Conservation (phyloP, 1,284 basidiomycete species). For the Cystobasidium pallidum region DNA sequence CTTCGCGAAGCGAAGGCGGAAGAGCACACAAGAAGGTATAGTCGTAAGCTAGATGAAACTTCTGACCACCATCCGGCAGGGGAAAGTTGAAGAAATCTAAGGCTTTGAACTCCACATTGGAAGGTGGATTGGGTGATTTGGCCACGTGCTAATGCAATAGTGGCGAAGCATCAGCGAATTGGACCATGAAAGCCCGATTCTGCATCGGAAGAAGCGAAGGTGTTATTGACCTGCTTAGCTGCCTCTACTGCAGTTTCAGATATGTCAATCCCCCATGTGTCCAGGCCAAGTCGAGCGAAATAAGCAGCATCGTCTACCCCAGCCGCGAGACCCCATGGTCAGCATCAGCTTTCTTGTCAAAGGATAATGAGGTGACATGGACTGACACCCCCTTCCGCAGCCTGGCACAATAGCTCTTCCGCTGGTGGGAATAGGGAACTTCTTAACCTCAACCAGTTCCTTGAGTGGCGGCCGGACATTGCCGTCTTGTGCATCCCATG, state of each 20-base stretch:
- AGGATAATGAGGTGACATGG: too few species aligned
- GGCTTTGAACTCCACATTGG: conserved; percentile 36
- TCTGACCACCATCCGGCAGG: conserved; percentile 29
- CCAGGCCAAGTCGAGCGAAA: conserved; percentile 48
- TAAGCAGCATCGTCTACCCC: conserved; percentile 48
- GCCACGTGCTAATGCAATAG: conserved; percentile 22
- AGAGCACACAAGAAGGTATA: conserved; percentile 44
- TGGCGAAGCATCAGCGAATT: neutral
- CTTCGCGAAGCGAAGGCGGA: conserved; percentile 29
- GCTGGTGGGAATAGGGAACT: conserved; percentile 30
- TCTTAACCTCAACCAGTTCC: conserved; percentile 39
- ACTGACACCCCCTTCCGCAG: conserved; percentile 36
- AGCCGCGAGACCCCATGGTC: neutral
- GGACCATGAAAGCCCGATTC: neutral
- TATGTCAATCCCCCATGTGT: conserved; percentile 49
- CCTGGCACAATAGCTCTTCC: conserved; percentile 42
- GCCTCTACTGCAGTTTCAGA: conserved; percentile 47
- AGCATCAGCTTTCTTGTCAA: too few species aligned
- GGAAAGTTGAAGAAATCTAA: conserved; percentile 49
- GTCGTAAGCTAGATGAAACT: conserved; percentile 43
- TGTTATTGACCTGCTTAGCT: conserved; percentile 35
- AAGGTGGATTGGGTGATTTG: conserved; percentile 9
- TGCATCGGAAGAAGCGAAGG: neutral
- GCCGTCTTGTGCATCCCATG: conserved; percentile 34
- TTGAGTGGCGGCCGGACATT: conserved; percentile 33